A percentile compares a stretch with the other conserved stretches of the same genome.
Conservation (phyloP, 352 stramenopile species). For the Globisporangium takayamanum region DNA sequence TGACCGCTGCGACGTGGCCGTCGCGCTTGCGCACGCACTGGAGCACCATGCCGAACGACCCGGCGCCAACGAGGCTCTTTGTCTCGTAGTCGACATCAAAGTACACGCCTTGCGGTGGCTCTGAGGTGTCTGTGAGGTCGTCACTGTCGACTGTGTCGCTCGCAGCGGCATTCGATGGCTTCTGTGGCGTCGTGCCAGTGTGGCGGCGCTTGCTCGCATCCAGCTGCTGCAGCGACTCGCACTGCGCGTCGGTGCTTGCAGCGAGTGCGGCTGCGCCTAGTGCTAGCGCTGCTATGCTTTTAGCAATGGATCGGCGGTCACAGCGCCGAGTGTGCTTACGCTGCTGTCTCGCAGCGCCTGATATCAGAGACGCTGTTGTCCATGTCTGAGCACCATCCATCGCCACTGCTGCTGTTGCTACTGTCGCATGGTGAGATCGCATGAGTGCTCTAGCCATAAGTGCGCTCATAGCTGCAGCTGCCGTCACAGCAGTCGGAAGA, state of each 20-base stretch:
- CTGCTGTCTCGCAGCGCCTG: background rate
- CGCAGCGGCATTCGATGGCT: background rate
- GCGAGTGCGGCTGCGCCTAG: background rate
- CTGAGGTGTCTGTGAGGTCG: too few relatives aligned
- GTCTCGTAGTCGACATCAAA: slow-evolving; percentile 69
- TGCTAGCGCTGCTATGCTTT: background rate
- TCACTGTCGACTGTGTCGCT: background rate
- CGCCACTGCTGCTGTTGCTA: too few relatives aligned
- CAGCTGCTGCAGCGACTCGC: slow-evolving; percentile 7
- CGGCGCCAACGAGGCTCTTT: slow-evolving; percentile 53
- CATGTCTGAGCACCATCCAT: too few relatives aligned
- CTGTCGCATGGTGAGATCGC: too few relatives aligned
- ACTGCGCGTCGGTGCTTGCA: background rate
- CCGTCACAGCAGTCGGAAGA: too few relatives aligned
- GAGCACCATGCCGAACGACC: slow-evolving; percentile 81
- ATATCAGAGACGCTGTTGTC: too few relatives aligned
- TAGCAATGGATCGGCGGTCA: background rate
- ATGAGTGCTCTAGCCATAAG: too few relatives aligned
- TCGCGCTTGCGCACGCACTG: slow-evolving; percentile 66
- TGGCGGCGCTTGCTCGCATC: slow-evolving; percentile 3
- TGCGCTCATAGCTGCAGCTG: too few relatives aligned
- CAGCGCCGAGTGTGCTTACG: background rate
- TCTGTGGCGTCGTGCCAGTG: slow-evolving; percentile 15
- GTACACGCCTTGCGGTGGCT: slow-evolving; percentile 12
- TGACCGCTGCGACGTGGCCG: slow-evolving; percentile 58